phyloP scores from a whole-genome alignment of 2,329 filamentous ascomycete genomes.

The Fusarium albosuccineum region DNA sequence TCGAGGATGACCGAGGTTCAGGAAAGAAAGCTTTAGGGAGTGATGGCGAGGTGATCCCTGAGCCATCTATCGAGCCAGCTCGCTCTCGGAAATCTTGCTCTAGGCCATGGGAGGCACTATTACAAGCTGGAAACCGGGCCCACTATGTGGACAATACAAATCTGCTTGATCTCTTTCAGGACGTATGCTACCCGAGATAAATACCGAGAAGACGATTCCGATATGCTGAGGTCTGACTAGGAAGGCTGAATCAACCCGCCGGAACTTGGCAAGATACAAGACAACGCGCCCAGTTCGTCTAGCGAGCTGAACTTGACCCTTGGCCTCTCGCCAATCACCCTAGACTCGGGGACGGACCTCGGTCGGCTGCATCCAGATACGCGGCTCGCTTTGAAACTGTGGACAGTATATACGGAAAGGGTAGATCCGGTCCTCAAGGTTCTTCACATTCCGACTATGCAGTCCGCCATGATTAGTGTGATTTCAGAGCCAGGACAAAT shows the following conservation, averaged over 20 bases:
- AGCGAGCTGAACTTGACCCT: slow-evolving; percentile 13
- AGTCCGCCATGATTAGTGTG: slow-evolving; percentile 21
- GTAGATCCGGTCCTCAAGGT: slow-evolving; percentile 24
- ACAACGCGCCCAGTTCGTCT: not conserved
- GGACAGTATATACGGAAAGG: slow-evolving; percentile 19
- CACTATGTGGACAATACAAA: slow-evolving; percentile 26
- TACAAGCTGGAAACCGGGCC: slow-evolving; percentile 17
- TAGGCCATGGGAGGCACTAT: slow-evolving; percentile 17
- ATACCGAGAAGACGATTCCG: not conserved
- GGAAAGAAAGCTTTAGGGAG: not conserved
- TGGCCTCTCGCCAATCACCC: slow-evolving; percentile 2
- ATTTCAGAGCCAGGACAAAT: slow-evolving; percentile 13
- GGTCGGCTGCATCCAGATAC: slow-evolving; percentile 10
- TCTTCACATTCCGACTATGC: slow-evolving; percentile 24
- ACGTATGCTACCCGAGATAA: slow-evolving; percentile 1
- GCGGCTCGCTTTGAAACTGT: slow-evolving; percentile 14
- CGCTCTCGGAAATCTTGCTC: not conserved
- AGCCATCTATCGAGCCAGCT: too few species aligned
- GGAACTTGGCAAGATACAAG: not conserved
- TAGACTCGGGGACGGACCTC: not conserved
- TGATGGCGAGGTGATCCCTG: not conserved
- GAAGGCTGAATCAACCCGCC: slow-evolving; percentile 5
- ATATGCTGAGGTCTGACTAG: not conserved
- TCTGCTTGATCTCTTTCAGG: slow-evolving; percentile 22
- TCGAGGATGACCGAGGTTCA: not conserved